phyloP scores from a whole-genome alignment of 106 monocot species.

The Apostasia shenzhenica region DNA sequence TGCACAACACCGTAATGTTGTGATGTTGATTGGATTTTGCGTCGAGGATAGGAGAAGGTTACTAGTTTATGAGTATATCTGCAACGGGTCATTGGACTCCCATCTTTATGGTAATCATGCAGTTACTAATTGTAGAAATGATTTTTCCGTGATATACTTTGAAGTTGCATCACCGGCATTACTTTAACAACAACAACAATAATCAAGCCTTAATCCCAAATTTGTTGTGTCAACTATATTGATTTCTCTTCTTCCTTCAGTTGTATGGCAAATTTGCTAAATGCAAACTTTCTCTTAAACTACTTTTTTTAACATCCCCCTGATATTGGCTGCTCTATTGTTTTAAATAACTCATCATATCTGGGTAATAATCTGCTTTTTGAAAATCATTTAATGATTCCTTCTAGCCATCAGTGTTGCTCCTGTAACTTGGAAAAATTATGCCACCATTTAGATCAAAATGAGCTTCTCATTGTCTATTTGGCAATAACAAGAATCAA shows the following conservation, averaged over 20 bases:
- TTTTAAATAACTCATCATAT: no score
- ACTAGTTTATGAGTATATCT: slow-evolving; percentile 78
- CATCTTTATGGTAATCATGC: slow-evolving; percentile 69
- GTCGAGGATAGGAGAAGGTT: slow-evolving; percentile 63
- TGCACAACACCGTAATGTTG: slow-evolving; percentile 81
- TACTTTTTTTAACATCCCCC: no score
- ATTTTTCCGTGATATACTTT: neutral
- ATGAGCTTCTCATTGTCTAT: neutral
- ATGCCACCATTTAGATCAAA: neutral
- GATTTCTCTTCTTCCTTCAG: no score
- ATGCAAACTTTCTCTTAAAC: no score
- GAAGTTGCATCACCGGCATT: no score
- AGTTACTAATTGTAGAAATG: neutral
- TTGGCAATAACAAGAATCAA: neutral
- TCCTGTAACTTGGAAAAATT: neutral
- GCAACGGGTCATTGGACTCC: slow-evolving; percentile 76
- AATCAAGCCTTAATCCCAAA: no score
- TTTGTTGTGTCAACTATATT: no score
- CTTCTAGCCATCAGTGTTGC: neutral
- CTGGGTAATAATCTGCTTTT: no score
- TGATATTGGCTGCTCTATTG: no score
- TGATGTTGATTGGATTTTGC: slow-evolving; percentile 85
- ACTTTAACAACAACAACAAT: no score
- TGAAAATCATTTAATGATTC: neutral
- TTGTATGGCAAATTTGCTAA: no score